These are phyloP conservation scores for Coffea eugenioides DNA, from an alignment of 257 asterid genomes.

Conservation along the genomic window DNA sequence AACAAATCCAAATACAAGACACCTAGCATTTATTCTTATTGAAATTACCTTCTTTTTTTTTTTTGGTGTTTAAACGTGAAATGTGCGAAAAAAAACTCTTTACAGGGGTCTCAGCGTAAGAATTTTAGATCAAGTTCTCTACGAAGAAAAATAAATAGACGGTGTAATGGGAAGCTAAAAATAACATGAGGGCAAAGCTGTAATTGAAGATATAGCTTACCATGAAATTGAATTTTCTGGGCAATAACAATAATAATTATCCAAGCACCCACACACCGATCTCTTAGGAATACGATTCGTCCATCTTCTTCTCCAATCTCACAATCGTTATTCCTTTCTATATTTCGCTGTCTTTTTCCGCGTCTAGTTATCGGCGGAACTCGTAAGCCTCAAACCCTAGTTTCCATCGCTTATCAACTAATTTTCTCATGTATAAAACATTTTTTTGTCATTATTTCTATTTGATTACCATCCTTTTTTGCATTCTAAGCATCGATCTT, in stretches of 20 bases:
- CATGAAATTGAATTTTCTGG: not conserved
- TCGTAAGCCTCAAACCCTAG: constrained; percentile 46
- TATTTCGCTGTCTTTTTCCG: not conserved
- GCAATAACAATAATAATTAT: not conserved
- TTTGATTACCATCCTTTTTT: not conserved
- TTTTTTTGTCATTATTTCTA: not conserved
- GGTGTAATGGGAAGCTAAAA: no score
- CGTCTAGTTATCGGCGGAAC: constrained; percentile 23
- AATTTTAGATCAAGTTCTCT: no score
- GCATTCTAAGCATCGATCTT: constrained; percentile 34
- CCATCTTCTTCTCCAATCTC: constrained; percentile 1
- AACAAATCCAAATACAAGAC: no score
- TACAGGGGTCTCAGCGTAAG: no score
- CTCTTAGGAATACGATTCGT: constrained; percentile 3
- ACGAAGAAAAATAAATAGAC: no score
- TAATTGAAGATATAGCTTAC: not conserved
- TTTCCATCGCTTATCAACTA: not conserved
- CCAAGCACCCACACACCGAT: constrained; percentile 4
- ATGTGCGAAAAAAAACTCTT: no score
- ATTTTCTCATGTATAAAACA: not conserved
- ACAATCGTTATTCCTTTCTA: not conserved
- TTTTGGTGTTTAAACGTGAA: no score
- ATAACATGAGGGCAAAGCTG: not conserved
- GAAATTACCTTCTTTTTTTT: no score
- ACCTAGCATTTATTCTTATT: no score